These are phyloP conservation scores for Xylariaceae sp. DNA, from an alignment of 2,329 filamentous ascomycete species.

Conservation along the genomic window DNA sequence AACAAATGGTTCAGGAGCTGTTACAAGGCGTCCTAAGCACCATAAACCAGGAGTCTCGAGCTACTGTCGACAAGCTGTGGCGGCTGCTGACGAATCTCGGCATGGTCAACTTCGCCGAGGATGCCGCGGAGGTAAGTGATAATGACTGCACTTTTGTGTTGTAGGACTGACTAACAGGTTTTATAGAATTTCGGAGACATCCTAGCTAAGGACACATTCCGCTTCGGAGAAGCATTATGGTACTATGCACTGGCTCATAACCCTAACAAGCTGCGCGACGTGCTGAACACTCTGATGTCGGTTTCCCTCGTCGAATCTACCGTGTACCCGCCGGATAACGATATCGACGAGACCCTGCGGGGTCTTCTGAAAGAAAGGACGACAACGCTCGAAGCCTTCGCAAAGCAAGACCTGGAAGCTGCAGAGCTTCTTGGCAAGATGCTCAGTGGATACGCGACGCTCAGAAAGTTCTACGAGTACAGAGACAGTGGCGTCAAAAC, in stretches of 20 bases:
- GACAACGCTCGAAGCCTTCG: conserved; percentile 64
- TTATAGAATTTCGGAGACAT: conserved; percentile 74
- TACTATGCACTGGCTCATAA: conserved; percentile 87
- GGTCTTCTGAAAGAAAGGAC: conserved; percentile 67
- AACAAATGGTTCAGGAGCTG: conserved; percentile 68
- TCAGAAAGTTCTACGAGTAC: conserved; percentile 86
- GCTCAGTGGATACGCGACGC: conserved; percentile 85
- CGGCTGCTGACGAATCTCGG: conserved; percentile 70
- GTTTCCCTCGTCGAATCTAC: conserved; percentile 82
- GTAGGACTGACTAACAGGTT: conserved; percentile 25
- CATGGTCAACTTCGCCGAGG: conserved; percentile 71
- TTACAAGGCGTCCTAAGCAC: conserved; percentile 60
- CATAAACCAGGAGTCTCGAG: conserved; percentile 60
- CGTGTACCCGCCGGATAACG: conserved; percentile 64
- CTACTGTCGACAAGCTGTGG: conserved; percentile 77
- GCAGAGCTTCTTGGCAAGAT: conserved; percentile 78
- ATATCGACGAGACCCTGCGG: conserved; percentile 68
- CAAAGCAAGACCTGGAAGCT: conserved; percentile 70
- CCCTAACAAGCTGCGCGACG: conserved; percentile 71
- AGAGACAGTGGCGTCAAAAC: conserved; percentile 55
- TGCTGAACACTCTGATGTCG: conserved; percentile 80
- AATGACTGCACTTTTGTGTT: background rate
- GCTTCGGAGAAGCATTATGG: conserved; percentile 80
- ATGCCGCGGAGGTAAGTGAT: conserved; percentile 69
- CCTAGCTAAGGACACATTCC: conserved; percentile 64